Conservation (phyloP, 306 rosid genomes). For the Abrus precatorius region DNA sequence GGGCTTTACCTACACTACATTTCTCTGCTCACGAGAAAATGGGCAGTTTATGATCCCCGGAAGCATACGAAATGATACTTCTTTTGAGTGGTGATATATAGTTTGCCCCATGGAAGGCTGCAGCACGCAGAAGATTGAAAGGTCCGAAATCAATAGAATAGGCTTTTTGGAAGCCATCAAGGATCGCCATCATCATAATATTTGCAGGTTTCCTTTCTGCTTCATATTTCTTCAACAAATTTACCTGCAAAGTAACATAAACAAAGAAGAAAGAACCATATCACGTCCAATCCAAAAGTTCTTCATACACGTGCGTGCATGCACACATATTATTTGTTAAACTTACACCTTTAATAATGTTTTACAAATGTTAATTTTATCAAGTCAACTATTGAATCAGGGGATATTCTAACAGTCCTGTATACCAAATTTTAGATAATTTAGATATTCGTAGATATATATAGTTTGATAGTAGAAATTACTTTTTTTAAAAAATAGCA, state of each 20-base stretch:
- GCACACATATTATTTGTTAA: not conserved
- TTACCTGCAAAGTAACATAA: constrained; percentile 59
- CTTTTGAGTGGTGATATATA: constrained; percentile 79
- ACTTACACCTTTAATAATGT: not conserved
- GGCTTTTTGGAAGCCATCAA: constrained; percentile 90
- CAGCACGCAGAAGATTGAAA: constrained; percentile 74
- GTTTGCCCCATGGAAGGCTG: constrained; percentile 79
- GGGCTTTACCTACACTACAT: not conserved
- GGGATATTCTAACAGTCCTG: not conserved
- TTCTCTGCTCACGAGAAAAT: constrained; percentile 58
- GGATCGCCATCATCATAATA: constrained; percentile 83
- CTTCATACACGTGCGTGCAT: not conserved
- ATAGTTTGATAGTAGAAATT: not conserved
- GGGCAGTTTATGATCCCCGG: constrained; percentile 82
- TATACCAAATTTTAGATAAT: not conserved
- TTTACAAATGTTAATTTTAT: not conserved
- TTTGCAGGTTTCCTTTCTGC: constrained; percentile 77
- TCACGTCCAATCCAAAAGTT: not conserved
- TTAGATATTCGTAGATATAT: not conserved
- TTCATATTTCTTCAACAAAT: constrained; percentile 81
- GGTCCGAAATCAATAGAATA: constrained; percentile 93
- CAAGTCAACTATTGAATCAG: not conserved
- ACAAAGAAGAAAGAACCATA: constrained; percentile 24
- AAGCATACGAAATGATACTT: constrained; percentile 89
- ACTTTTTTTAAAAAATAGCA: not conserved